Evolutionary conservation across 495 filamentous ascomycete species (phyloP), one percentile per base, ranked within the genome.

Genomic region (Hypoxylon crocopeplum): DNA sequence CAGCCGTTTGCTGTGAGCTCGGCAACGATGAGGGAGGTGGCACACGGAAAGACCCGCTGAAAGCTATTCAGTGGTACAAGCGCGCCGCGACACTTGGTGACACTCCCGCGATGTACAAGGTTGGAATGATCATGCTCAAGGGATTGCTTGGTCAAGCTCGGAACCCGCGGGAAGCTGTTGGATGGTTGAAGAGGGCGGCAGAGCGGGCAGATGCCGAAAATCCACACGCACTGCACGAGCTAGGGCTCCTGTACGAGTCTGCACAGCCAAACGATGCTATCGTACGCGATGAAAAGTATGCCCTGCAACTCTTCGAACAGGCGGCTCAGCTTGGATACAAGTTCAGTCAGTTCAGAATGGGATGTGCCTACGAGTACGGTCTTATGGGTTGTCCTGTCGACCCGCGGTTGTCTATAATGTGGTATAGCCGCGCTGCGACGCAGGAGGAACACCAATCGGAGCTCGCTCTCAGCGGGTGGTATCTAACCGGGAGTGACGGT

Each of bases 61-160:
- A 97, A 76, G 92, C 94, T 7, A 90, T 98, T 22, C 92, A 97
- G 67, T 98, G 94, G 94, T 98, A 98, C 70, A 92, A 92, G 70
- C 91, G 92, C 15, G 91, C 93, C 10, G 92, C 94, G 1, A 84
- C 88, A 5, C 79, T 97, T 4, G 94, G 94, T 10, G 93, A 98
- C 65, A 88, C 89, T 0, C 87, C 92, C 0, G 94, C 93, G 19
- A 95, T 96, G 92, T 98, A 97, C 76, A 98, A 98, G 73, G 87
- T 98, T 74, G 94, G 94, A 46, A 93, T 96, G 85, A 96, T 98
- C 66, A 78, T 89, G 59, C 80, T 97, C 21, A 97, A 97, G 71
- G 93, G 93, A 16, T 82, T 97, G n/a, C 84, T 98, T 11, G 93
- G 93, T 7, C 93, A 97, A 70, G 82, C 83, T n/a, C 82, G 80